Evolutionary conservation across 78 protist species (phyloP).

Genomic region (Dictyostelium firmibasis): DNA sequence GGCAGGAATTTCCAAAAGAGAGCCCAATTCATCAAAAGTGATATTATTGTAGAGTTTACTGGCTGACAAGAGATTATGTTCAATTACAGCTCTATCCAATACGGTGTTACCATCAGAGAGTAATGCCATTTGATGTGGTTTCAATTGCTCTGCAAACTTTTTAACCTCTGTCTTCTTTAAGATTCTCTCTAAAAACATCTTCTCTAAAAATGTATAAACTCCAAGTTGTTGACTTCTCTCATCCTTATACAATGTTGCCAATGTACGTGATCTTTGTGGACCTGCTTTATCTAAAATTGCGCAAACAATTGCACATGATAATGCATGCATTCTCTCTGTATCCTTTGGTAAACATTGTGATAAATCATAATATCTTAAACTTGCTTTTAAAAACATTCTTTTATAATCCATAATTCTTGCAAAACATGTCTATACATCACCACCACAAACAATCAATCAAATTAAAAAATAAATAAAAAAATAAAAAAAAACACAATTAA

Average conservation of each 20-base stretch:
- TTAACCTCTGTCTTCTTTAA: slow-evolving; percentile 83
- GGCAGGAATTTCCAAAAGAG: slow-evolving; percentile 89
- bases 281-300: slow-evolving; percentile 95
- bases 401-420: slow-evolving; percentile 83
- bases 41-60: slow-evolving; percentile 91
- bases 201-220: slow-evolving; percentile 69
- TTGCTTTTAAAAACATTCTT: slow-evolving; percentile 82
- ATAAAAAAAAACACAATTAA: too few relatives aligned
- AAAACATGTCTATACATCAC: slow-evolving; percentile 77
- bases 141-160: slow-evolving; percentile 75
- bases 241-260: slow-evolving; percentile 94
- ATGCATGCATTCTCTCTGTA: slow-evolving; percentile 62
- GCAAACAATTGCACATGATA: slow-evolving; percentile 86
- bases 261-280: slow-evolving; percentile 93
- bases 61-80: slow-evolving; percentile 94
- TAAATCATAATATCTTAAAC: slow-evolving; percentile 81
- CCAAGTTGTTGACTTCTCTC: slow-evolving; percentile 85
- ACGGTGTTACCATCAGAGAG: slow-evolving; percentile 90
- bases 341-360: slow-evolving; percentile 74
- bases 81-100: slow-evolving; percentile 92
- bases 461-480: background rate
- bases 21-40: slow-evolving; percentile 91
- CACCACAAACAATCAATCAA: too few relatives aligned
- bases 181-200: slow-evolving; percentile 89
- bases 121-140: slow-evolving; percentile 87